These are phyloP conservation scores for Tilletia walkeri DNA, from an alignment of 1,284 basidiomycete species.

Conservation along the genomic window DNA sequence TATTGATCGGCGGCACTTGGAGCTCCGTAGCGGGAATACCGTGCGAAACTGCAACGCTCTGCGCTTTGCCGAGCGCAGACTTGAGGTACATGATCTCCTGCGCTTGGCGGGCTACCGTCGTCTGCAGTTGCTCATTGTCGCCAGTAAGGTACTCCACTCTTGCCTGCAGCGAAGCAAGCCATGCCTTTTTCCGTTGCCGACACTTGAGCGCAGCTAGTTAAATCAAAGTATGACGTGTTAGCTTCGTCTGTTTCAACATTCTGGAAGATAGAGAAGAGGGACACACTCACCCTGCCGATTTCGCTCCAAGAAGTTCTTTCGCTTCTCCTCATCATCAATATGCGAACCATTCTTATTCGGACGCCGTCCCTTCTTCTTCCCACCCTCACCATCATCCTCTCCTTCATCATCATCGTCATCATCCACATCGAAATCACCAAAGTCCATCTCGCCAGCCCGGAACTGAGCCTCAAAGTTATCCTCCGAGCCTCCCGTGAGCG, in stretches of 20 bases:
- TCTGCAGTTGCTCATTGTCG: slow-evolving; percentile 86
- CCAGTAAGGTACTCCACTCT: slow-evolving; percentile 85
- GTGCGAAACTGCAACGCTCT: slow-evolving; percentile 17
- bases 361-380: slow-evolving; percentile 35
- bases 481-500: slow-evolving; percentile 9
- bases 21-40: slow-evolving; percentile 3
- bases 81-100: slow-evolving; percentile 60
- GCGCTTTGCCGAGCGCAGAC: slow-evolving; percentile 43
- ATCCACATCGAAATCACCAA: slow-evolving; percentile 26
- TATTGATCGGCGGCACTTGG: slow-evolving; percentile 15
- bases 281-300: slow-evolving; percentile 39
- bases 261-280: no score
- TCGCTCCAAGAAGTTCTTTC: slow-evolving; percentile 52
- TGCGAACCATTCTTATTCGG: slow-evolving; percentile 41
- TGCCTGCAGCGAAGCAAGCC: slow-evolving; percentile 86
- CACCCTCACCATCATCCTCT: slow-evolving; percentile 11
- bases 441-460: neutral
- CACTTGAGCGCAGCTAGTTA: slow-evolving; percentile 83
- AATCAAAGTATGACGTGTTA: slow-evolving; percentile 22
- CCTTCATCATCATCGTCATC: slow-evolving; percentile 29
- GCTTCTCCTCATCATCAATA: slow-evolving; percentile 51
- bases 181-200: slow-evolving; percentile 96
- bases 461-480: neutral
- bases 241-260: neutral
- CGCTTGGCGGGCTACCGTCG: slow-evolving; percentile 60